Conservation (phyloP, 139 green algal genomes). For the Coccomyxa sp. region DNA sequence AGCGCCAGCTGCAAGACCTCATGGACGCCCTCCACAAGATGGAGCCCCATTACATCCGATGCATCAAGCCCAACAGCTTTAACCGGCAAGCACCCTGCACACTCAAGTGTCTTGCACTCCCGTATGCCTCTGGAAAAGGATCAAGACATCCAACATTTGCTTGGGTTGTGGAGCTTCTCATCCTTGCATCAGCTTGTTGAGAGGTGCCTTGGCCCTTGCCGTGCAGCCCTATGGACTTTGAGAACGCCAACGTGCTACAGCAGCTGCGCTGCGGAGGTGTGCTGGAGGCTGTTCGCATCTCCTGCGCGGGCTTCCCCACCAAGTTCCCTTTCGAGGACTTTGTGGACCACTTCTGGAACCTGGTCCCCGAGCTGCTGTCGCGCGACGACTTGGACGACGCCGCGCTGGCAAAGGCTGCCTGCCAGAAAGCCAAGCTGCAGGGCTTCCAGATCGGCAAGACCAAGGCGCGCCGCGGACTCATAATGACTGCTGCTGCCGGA, state of each 20-base stretch:
- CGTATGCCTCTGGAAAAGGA: no score
- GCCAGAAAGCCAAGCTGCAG: slow-evolving; percentile 31
- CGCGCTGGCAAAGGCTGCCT: slow-evolving; percentile 24
- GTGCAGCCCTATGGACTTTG: slow-evolving; percentile 73
- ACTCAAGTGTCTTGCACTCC: no score
- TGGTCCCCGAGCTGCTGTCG: slow-evolving; percentile 57
- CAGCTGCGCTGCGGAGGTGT: slow-evolving; percentile 97
- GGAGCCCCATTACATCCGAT: slow-evolving; percentile 99
- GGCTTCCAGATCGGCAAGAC: slow-evolving; percentile 80
- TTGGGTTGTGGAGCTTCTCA: no score
- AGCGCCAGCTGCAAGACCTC: slow-evolving; percentile 88
- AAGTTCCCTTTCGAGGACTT: slow-evolving; percentile 86
- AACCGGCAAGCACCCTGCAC: slow-evolving; percentile 30
- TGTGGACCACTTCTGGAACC: slow-evolving; percentile 90
- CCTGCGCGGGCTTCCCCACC: slow-evolving; percentile 90
- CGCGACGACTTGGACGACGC: slow-evolving; percentile 48
- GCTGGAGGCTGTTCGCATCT: slow-evolving; percentile 97
- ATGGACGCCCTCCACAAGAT: slow-evolving; percentile 90
- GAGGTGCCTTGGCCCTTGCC: no score
- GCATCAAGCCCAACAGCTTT: slow-evolving; percentile 96
- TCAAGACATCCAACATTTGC: no score
- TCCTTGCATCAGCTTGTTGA: no score
- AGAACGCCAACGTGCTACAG: slow-evolving; percentile 90
- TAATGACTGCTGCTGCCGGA: slow-evolving; percentile 5
- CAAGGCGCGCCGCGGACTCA: slow-evolving; percentile 49